Evolutionary conservation across 768 basidiomycete genomes (phyloP).

Genomic region (Termitomyces sp.): DNA sequence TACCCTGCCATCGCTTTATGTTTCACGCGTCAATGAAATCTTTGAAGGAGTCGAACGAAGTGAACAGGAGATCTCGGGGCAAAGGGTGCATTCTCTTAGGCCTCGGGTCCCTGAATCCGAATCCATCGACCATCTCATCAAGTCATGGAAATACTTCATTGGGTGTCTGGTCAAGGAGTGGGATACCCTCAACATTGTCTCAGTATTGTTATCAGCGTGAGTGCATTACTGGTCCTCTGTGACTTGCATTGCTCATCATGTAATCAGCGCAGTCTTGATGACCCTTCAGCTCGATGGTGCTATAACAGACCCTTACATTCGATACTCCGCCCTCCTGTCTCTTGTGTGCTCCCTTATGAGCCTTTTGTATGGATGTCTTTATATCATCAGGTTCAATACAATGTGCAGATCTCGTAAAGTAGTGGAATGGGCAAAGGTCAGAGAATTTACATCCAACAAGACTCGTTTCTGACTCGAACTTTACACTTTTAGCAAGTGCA

Average conservation of each 20-base stretch:
- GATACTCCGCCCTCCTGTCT: slow-evolving; percentile 51
- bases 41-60: slow-evolving; percentile 65
- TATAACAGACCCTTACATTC: slow-evolving; percentile 46
- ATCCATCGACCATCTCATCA: slow-evolving; percentile 44
- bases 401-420: slow-evolving; percentile 49
- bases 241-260: neutral
- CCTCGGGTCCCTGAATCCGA: no score
- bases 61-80: slow-evolving; percentile 55
- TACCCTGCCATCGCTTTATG: slow-evolving; percentile 62
- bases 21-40: slow-evolving; percentile 60
- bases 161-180: slow-evolving; percentile 23
- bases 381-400: slow-evolving; percentile 56
- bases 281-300: slow-evolving; percentile 30
- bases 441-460: neutral
- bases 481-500: slow-evolving; percentile 49
- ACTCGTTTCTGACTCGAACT: neutral
- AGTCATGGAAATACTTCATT: slow-evolving; percentile 29
- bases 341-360: slow-evolving; percentile 58
- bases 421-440: slow-evolving; percentile 58
- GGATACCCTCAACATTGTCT: slow-evolving; percentile 23
- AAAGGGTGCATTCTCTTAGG: slow-evolving; percentile 20
- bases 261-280: slow-evolving; percentile 18
- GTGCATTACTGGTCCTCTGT: slow-evolving; percentile 1
- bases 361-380: slow-evolving; percentile 57
- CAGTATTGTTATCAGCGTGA: slow-evolving; percentile 21